These are phyloP conservation scores for Ananas comosus DNA, from an alignment of 176 grass and related monocot genomes.

Conservation along the genomic window DNA sequence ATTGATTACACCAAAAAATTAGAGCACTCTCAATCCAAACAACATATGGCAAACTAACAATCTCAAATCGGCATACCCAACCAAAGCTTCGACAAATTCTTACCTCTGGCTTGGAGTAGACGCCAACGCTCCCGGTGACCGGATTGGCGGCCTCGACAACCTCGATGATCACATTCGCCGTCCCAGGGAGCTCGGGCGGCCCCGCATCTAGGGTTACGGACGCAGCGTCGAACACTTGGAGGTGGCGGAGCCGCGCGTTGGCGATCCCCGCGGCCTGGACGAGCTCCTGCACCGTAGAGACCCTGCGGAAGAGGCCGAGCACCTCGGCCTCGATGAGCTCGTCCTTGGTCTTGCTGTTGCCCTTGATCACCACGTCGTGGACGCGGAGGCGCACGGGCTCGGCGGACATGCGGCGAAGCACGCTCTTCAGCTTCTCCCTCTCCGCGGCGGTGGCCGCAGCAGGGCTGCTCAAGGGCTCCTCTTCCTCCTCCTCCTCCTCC, in stretches of 20 bases:
- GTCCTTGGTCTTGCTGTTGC: conserved; percentile 74
- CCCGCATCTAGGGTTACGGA: conserved; percentile 84
- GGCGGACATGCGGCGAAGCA: conserved; percentile 40
- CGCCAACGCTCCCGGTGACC: conserved; percentile 47
- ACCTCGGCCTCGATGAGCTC: conserved; percentile 82
- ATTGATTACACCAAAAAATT: too few species aligned
- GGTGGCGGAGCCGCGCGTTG: conserved; percentile 42
- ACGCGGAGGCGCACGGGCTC: conserved; percentile 57
- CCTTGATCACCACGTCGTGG: conserved; percentile 86
- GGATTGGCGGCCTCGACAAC: conserved; percentile 66
- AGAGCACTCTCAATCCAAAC: too few species aligned
- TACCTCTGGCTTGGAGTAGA: conserved; percentile 84
- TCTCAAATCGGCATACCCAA: not conserved
- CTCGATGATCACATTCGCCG: conserved; percentile 79
- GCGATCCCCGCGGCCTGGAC: conserved; percentile 50
- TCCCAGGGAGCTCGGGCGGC: conserved; percentile 71
- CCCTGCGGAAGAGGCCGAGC: conserved; percentile 43
- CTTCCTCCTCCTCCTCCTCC: conserved; percentile 31
- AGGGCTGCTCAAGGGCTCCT: too few species aligned
- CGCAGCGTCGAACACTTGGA: conserved; percentile 82
- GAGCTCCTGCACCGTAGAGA: conserved; percentile 67
- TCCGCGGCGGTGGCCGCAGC: conserved; percentile 16
- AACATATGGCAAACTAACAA: conserved; percentile 2
- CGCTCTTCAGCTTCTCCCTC: conserved; percentile 40
- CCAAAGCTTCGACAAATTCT: conserved; percentile 5